These are phyloP conservation scores for Artemisia annua DNA, from an alignment of 129 eudicot species.

Conservation along the genomic window DNA sequence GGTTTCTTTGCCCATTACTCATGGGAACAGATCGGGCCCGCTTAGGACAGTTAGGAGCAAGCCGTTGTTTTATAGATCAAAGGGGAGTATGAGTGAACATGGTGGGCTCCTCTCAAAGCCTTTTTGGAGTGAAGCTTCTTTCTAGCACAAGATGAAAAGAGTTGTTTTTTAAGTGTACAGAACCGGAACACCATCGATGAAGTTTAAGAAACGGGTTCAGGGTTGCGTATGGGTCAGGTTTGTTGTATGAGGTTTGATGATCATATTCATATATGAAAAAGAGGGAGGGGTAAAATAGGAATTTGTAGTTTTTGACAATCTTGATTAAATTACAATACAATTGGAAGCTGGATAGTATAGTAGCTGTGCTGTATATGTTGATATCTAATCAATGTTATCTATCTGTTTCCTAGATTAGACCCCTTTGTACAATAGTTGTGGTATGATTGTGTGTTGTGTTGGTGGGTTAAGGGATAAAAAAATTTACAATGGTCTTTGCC, in stretches of 20 bases:
- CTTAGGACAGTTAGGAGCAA: conserved; percentile 72
- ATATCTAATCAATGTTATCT: conserved; percentile 29
- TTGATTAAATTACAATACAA: conserved; percentile 43
- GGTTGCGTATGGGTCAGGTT: conserved; percentile 26
- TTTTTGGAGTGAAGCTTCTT: conserved; percentile 63
- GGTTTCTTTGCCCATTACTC: conserved; percentile 46
- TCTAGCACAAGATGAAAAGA: conserved; percentile 22
- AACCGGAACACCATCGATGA: conserved; percentile 29
- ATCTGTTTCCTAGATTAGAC: conserved; percentile 37
- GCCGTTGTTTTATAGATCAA: conserved; percentile 59
- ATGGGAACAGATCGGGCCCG: conserved; percentile 84
- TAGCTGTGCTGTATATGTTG: conserved; percentile 41
- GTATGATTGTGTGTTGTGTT: background rate
- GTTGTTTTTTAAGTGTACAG: conserved; percentile 66
- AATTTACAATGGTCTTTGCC: background rate
- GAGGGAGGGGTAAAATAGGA: conserved; percentile 5
- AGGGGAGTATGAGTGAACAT: conserved; percentile 86
- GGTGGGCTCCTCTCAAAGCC: conserved; percentile 58
- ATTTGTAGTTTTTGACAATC: conserved; percentile 46
- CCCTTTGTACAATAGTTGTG: conserved; percentile 12
- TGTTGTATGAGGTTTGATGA: conserved; percentile 37
- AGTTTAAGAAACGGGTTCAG: conserved; percentile 28
- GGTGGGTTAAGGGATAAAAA: background rate
- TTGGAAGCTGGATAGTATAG: conserved; percentile 30
- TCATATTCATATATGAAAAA: conserved; percentile 15